Percentiles rank a stretch among this genome's conserved stretches.
phyloP scores from a whole-genome alignment of 2,329 filamentous ascomycete genomes.

The Cladosporium halotolerans region DNA sequence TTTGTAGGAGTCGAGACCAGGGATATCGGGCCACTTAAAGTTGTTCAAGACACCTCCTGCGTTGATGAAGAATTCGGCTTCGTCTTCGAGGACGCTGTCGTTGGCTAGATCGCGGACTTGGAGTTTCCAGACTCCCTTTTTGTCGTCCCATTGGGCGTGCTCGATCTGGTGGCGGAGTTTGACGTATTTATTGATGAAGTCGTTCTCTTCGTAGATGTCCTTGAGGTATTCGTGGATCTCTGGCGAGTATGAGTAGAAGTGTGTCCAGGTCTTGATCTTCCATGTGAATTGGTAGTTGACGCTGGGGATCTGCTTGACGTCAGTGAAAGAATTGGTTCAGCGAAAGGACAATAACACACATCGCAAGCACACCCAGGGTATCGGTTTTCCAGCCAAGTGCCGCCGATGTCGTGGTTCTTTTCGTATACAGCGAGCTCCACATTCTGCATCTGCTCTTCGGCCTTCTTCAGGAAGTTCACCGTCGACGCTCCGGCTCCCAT shows the following conservation, averaged over 20 bases:
- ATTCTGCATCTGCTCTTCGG: constrained; percentile 37
- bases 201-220: constrained; percentile 37
- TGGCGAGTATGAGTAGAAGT: constrained; percentile 42
- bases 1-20: constrained; percentile 37
- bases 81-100: constrained; percentile 28
- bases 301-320: constrained; percentile 31
- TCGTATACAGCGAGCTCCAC: constrained; percentile 35
- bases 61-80: constrained; percentile 38
- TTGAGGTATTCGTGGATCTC: constrained; percentile 48
- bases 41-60: constrained; percentile 40
- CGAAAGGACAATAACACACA: constrained; percentile 1
- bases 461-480: constrained; percentile 39
- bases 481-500: constrained; percentile 40
- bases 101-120: constrained; percentile 31
- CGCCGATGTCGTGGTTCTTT: constrained; percentile 33
- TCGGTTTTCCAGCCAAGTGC: constrained; percentile 30
- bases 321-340: neutral
- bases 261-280: constrained; percentile 44
- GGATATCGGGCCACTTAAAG: constrained; percentile 41
- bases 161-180: constrained; percentile 42
- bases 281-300: constrained; percentile 48
- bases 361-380: constrained; percentile 42
- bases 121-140: constrained; percentile 35
- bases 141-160: constrained; percentile 40
- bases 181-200: constrained; percentile 41